phyloP scores from a whole-genome alignment of 1,139 yeast species.

The Eremothecium coryli region DNA sequence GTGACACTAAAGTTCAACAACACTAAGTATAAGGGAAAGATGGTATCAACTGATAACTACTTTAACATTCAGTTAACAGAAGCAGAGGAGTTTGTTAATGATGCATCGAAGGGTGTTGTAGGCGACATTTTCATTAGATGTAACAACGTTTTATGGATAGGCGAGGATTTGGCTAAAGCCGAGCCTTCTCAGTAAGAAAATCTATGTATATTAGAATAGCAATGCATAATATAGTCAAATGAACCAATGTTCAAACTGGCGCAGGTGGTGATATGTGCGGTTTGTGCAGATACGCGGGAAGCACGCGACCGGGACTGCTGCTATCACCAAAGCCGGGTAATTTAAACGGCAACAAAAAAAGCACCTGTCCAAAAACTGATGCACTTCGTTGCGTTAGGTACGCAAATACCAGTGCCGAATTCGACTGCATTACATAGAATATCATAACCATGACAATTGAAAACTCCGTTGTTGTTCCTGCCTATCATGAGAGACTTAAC shows the following conservation, averaged over 20 bases:
- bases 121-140: conserved; percentile 86
- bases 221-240: too few relatives aligned
- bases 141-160: conserved; percentile 65
- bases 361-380: too few relatives aligned
- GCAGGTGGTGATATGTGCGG: too few relatives aligned
- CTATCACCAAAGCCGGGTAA: background rate
- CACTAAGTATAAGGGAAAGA: conserved; percentile 80
- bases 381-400: too few relatives aligned
- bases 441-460: conserved; percentile 30
- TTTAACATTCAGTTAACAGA: conserved; percentile 78
- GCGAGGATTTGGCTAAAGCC: conserved; percentile 29
- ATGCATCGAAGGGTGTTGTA: conserved; percentile 46
- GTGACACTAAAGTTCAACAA: conserved; percentile 90
- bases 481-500: conserved; percentile 39
- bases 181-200: too few relatives aligned
- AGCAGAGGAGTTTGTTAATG: conserved; percentile 54
- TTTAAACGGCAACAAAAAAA: too few relatives aligned
- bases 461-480: conserved; percentile 38
- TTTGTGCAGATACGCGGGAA: too few relatives aligned
- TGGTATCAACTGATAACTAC: conserved; percentile 80
- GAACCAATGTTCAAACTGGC: too few relatives aligned
- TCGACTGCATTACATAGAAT: too few relatives aligned
- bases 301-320: too few relatives aligned
- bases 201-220: too few relatives aligned
- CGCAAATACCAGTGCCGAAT: too few relatives aligned